These are phyloP conservation scores for Cladosporium sp. DNA, from an alignment of 2,329 filamentous ascomycete genomes.

Conservation along the genomic window DNA sequence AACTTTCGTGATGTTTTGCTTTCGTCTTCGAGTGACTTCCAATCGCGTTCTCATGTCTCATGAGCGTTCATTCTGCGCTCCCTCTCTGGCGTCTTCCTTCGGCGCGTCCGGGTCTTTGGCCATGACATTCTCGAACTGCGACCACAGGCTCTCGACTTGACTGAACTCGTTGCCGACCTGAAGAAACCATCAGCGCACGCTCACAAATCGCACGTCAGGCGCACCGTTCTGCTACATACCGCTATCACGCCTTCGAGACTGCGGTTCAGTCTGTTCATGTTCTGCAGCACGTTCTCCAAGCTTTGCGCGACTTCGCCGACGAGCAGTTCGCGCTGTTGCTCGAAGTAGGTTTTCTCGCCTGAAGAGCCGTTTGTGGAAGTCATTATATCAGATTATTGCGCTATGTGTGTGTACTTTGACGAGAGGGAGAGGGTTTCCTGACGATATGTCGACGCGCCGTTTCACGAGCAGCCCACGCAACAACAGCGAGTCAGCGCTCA, in stretches of 20 bases:
- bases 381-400: conserved; percentile 14
- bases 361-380: conserved; percentile 22
- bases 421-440: neutral
- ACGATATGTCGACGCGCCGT: conserved; percentile 1
- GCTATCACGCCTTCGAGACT: conserved; percentile 87
- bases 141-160: conserved; percentile 96
- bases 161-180: conserved; percentile 87
- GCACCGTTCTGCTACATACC: conserved; percentile 49
- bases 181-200: neutral
- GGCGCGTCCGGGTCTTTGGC: conserved; percentile 54
- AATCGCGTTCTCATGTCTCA: neutral
- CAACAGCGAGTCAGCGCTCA: too few relatives aligned
- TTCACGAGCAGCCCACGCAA: too few relatives aligned
- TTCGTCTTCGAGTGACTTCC: neutral
- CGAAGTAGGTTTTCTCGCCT: conserved; percentile 62
- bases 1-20: neutral
- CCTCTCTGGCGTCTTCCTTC: conserved; percentile 30
- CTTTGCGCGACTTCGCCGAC: conserved; percentile 68
- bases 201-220: too few relatives aligned
- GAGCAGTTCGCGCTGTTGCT: conserved; percentile 69
- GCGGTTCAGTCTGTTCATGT: conserved; percentile 92
- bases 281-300: conserved; percentile 87
- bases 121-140: conserved; percentile 96
- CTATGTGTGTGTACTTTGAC: neutral
- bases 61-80: conserved; percentile 16